Evolutionary conservation across 2,329 filamentous ascomycete genomes (phyloP).

Genomic region (Cadophora gregata): DNA sequence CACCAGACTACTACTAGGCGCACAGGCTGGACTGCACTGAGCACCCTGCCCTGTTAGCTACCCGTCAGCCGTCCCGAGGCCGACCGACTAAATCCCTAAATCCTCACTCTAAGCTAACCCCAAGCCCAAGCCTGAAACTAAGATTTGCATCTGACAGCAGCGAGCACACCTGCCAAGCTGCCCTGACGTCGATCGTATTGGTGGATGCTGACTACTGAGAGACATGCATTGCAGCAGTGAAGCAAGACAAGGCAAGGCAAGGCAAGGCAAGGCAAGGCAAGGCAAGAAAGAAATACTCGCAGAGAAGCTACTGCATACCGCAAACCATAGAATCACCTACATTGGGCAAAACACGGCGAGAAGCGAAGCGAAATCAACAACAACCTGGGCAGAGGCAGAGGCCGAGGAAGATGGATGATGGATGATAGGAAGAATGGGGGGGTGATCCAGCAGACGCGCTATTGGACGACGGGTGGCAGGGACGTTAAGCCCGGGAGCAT

Average conservation of each 20-base stretch:
- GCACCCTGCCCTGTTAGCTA: neutral
- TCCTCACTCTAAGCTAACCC: no score
- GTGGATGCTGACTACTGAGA: neutral
- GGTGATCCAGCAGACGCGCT: neutral
- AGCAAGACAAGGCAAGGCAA: neutral
- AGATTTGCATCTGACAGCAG: neutral
- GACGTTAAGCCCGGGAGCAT: neutral
- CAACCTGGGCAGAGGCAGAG: no score
- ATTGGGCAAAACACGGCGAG: no score
- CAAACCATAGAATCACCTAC: no score
- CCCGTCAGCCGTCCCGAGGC: slow-evolving; percentile 3
- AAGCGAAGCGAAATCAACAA: no score
- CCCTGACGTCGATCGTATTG: neutral
- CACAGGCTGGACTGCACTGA: neutral
- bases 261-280: neutral
- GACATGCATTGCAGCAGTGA: neutral
- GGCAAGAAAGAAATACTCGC: neutral
- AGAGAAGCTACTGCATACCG: no score
- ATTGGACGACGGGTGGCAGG: slow-evolving; percentile 12
- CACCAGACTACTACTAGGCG: neutral
- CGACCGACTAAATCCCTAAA: no score
- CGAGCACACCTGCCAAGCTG: neutral
- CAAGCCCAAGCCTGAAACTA: slow-evolving; percentile 4
- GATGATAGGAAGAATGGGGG: neutral
- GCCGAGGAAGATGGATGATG: neutral